These are phyloP conservation scores for Amphicarpaea edgeworthii DNA, from an alignment of 306 rosid species.

Conservation along the genomic window DNA sequence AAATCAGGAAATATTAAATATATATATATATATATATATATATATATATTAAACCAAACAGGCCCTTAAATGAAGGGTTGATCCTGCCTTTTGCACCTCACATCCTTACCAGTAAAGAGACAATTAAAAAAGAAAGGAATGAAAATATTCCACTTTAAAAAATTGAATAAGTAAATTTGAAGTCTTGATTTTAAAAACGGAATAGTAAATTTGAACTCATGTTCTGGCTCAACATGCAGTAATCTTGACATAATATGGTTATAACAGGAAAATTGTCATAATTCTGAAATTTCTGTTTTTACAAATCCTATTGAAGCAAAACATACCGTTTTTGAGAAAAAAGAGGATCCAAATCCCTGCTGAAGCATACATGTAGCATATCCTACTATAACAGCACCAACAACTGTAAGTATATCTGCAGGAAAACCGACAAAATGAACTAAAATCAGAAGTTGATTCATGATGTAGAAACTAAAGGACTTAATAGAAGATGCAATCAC, in stretches of 20 bases:
- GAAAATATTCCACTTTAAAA: background rate
- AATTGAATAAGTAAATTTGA: conserved; percentile 4
- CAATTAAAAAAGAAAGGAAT: background rate
- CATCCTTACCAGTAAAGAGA: background rate
- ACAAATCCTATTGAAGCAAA: conserved; percentile 29
- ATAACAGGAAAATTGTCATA: conserved; percentile 17
- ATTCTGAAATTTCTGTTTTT: conserved; percentile 27
- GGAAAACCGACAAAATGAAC: conserved; percentile 40
- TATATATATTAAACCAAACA: background rate
- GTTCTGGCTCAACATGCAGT: background rate
- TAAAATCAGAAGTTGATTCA: conserved; percentile 14
- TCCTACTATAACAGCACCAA: conserved; percentile 86
- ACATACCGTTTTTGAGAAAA: conserved; percentile 64
- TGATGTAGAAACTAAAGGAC: conserved; percentile 14
- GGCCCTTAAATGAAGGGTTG: background rate
- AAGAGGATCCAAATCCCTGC: conserved; percentile 83
- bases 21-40: too few relatives aligned
- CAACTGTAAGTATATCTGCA: conserved; percentile 89
- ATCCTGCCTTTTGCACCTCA: background rate
- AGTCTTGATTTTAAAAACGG: conserved; percentile 17
- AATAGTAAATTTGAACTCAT: background rate
- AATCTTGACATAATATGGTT: too few relatives aligned
- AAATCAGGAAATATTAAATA: too few relatives aligned
- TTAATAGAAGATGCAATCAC: conserved; percentile 6
- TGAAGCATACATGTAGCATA: conserved; percentile 90